Evolutionary conservation across 2,329 filamentous ascomycete genomes (phyloP).

Genomic region (Allantophomopsis cytisporea): DNA sequence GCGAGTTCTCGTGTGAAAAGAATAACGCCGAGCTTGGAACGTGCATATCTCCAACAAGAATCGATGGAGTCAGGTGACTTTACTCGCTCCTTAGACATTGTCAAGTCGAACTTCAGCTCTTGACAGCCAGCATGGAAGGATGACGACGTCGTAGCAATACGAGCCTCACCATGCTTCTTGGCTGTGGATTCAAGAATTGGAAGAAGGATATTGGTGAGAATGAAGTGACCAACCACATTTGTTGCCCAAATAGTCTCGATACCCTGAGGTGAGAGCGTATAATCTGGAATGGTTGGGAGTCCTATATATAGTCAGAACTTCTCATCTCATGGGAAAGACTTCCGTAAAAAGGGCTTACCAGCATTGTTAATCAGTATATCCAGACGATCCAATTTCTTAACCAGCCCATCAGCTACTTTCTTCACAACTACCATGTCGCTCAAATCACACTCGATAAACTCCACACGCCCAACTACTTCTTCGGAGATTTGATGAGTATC

Average conservation of each 20-base stretch:
- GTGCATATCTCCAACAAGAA: conserved; percentile 17
- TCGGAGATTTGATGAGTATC: conserved; percentile 3
- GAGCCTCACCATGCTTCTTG: conserved; percentile 2
- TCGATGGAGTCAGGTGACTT: conserved; percentile 12
- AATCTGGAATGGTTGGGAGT: conserved; percentile 10
- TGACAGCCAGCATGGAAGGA: conserved; percentile 16
- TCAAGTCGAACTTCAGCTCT: conserved; percentile 11
- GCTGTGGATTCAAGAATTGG: conserved; percentile 10
- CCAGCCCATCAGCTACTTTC: conserved; percentile 10
- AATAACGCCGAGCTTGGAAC: conserved; percentile 19
- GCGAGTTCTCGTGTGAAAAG: conserved; percentile 18
- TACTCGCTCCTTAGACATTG: conserved; percentile 10
- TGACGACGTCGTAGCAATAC: conserved; percentile 11
- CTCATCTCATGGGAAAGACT: no score
- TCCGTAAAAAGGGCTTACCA: conserved; percentile 6
- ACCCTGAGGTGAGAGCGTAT: conserved; percentile 11
- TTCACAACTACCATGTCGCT: conserved; percentile 13
- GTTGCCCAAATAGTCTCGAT: conserved; percentile 8
- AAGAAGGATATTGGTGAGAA: conserved; percentile 5
- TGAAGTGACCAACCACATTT: conserved; percentile 10
- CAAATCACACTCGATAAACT: conserved; percentile 18
- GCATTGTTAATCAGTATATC: conserved; percentile 20
- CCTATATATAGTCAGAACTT: no score
- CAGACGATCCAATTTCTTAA: conserved; percentile 10
- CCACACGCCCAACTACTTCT: conserved; percentile 5